Base-by-base conservation (phyloP, 1,284 basidiomycete species). In the Volvariella volvacea region DNA sequence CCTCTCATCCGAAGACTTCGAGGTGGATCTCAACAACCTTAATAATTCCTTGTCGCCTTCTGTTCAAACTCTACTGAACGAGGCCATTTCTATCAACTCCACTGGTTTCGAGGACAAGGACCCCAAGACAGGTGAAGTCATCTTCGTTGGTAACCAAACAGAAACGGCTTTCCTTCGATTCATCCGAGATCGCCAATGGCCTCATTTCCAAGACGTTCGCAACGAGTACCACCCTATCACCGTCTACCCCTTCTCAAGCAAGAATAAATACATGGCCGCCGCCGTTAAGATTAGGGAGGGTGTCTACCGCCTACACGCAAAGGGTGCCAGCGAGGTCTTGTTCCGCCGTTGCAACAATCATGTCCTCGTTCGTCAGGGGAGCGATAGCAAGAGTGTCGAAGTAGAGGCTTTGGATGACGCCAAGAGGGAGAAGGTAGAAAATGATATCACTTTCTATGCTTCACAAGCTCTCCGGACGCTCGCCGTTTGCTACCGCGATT, bases 381-480 rank as follows among this genome's bases (percentile, higher is more conserved):
- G 62, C 7, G 51, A 54, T 8, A 43, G 48, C n/a, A 56, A 56
- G 6, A 65, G 62, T 1, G 64, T 94, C 42, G 74, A 83, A 59
- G 80, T 78, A 2, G 64, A 60, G 43, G 62, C 64, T 1, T 88
- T 92, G 43, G 80, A 80, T 51, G 70, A 76, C 15, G 64, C 80
- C 15, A 79, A 81, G 15, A 70, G 72, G 51, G 82, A 86, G 52
- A 95, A 95, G 57, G 88, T 97, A 59, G 76, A 76, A 22, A 76
- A 85, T 45, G 97, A 92, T 14, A 98, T 95, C 65, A 92, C 93
- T 53, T 93, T 94, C 67, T 99, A 97, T 61, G 94, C 94, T 57
- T 92, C 93, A 64, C 94, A 98, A 71, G 89, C 83, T 19, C 81
- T 98, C 10, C 80, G 93, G 41, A 96, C 95, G 0, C 89, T 99